Conservation (phyloP, 345 rosid species). For the Kandelia obovata region DNA sequence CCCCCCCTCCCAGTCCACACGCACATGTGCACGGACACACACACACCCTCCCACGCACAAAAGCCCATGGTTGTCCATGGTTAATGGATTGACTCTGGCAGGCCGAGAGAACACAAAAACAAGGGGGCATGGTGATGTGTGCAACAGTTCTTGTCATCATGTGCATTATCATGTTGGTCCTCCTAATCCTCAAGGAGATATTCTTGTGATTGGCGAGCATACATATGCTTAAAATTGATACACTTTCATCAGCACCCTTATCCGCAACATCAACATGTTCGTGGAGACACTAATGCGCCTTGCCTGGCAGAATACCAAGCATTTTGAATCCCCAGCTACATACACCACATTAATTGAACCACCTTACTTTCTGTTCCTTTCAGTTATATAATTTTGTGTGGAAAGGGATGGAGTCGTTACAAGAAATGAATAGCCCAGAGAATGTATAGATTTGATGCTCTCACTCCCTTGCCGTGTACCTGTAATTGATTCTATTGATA, state of each 20-base stretch:
- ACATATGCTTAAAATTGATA: conserved; percentile 1
- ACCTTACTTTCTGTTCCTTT: conserved; percentile 5
- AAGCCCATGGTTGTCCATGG: neutral
- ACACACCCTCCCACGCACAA: neutral
- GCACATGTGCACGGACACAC: neutral
- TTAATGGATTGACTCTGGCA: conserved; percentile 25
- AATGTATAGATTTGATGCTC: conserved; percentile 17
- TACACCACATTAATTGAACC: neutral
- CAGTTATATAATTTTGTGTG: neutral
- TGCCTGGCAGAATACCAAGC: conserved; percentile 6
- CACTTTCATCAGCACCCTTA: conserved; percentile 1
- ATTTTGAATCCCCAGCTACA: conserved; percentile 13
- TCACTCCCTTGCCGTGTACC: neutral
- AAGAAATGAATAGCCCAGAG: conserved; percentile 2
- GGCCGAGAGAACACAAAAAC: conserved; percentile 92
- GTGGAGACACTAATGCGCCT: neutral
- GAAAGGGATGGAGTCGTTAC: neutral
- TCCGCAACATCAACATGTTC: conserved; percentile 4
- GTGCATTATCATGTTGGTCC: conserved; percentile 89
- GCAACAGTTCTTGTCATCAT: conserved; percentile 80
- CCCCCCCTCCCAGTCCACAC: neutral
- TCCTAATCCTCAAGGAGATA: conserved; percentile 77
- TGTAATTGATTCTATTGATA: conserved; percentile 14
- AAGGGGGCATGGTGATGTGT: conserved; percentile 96
- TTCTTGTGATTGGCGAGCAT: conserved; percentile 44